These are phyloP conservation scores for Fusarium sp. DNA, from an alignment of 2,329 filamentous ascomycete genomes.

Conservation along the genomic window DNA sequence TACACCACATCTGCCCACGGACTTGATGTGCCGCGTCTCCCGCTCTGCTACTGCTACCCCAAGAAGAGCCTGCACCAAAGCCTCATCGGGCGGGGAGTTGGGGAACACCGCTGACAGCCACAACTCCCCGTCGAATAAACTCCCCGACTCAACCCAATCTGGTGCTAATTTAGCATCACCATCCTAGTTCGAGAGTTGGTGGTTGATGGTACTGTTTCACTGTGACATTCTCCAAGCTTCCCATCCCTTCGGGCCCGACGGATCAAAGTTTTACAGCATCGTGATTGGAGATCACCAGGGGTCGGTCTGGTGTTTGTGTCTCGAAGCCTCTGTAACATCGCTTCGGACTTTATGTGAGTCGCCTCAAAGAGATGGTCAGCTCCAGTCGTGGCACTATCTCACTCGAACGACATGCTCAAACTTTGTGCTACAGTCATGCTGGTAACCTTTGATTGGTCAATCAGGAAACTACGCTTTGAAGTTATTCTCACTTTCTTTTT, in stretches of 20 bases:
- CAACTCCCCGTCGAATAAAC: background rate
- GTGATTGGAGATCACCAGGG: slow-evolving; percentile 25
- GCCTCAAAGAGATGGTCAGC: background rate
- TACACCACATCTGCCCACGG: background rate
- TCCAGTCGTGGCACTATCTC: background rate
- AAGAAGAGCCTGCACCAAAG: background rate
- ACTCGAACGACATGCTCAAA: background rate
- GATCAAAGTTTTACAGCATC: background rate
- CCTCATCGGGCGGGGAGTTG: background rate
- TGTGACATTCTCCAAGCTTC: background rate
- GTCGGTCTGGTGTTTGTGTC: slow-evolving; percentile 13
- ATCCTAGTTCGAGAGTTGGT: background rate
- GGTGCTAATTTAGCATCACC: background rate
- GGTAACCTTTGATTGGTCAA: background rate
- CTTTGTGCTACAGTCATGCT: background rate
- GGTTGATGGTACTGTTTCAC: background rate
- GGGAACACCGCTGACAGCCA: background rate
- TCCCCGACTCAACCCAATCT: slow-evolving; percentile 6
- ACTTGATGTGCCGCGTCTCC: slow-evolving; percentile 1
- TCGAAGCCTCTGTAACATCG: background rate
- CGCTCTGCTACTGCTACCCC: slow-evolving; percentile 1
- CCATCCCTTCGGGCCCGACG: background rate
- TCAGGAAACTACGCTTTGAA: background rate
- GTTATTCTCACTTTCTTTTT: background rate
- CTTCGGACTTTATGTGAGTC: background rate